These are phyloP conservation scores for Neohortaea acidophila DNA, from an alignment of 495 filamentous ascomycete genomes.

Conservation along the genomic window DNA sequence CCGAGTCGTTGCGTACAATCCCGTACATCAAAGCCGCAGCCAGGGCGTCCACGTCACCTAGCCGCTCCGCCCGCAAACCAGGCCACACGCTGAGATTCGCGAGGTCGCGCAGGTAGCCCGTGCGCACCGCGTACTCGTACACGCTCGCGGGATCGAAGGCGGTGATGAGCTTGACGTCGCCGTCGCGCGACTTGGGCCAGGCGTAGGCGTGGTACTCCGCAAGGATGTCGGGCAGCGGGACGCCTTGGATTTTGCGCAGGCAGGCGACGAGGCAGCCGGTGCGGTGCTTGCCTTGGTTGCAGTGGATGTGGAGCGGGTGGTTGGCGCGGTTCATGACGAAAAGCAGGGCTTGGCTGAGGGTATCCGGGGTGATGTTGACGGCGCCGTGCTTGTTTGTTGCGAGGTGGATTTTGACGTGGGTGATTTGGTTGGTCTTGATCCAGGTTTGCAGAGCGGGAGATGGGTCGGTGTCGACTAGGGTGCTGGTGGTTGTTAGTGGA, in stretches of 20 bases:
- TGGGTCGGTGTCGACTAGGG: constrained; percentile 55
- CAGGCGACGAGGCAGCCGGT: constrained; percentile 68
- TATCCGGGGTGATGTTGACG: constrained; percentile 36
- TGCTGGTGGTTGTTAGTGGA: constrained; percentile 32
- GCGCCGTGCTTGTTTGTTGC: constrained; percentile 56
- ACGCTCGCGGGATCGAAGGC: constrained; percentile 27
- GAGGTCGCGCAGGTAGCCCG: constrained; percentile 11
- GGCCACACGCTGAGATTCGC: no score
- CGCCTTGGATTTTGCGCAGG: constrained; percentile 49
- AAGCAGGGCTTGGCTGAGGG: constrained; percentile 47
- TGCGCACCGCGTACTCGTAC: constrained; percentile 11
- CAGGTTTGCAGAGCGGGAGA: constrained; percentile 44
- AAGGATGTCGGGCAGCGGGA: constrained; percentile 40
- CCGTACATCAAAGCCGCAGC: no score
- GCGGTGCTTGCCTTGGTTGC: constrained; percentile 82
- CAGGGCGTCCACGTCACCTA: no score
- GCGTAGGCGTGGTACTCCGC: constrained; percentile 56
- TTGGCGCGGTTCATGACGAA: constrained; percentile 50
- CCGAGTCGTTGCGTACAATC: no score
- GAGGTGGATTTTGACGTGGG: constrained; percentile 54
- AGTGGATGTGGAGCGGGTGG: constrained; percentile 68
- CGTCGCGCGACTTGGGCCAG: constrained; percentile 41
- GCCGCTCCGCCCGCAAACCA: no score
- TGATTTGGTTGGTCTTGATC: constrained; percentile 44
- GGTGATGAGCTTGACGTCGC: constrained; percentile 40